These are phyloP conservation scores for Pythium vanterpoolii DNA, from an alignment of 352 stramenopile species.

Conservation along the genomic window DNA sequence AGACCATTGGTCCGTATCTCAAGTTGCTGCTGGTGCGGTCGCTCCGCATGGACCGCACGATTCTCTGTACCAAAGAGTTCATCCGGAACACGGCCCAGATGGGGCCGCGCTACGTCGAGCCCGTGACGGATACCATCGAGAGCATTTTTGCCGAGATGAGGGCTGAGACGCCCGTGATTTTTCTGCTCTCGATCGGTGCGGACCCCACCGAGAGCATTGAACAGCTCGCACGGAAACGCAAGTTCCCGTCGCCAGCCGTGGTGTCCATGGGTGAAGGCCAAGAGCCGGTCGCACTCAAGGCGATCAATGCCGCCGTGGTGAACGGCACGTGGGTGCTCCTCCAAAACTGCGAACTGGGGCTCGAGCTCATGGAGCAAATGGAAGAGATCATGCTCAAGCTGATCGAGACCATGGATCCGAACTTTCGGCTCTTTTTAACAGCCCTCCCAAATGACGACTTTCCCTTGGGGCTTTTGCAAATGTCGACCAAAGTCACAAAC, in stretches of 20 bases:
- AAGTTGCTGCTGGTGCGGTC: slow-evolving; percentile 96
- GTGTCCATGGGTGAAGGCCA: slow-evolving; percentile 99
- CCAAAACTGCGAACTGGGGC: slow-evolving; percentile 97
- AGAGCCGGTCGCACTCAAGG: slow-evolving; percentile 96
- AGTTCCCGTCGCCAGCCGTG: slow-evolving; percentile 93
- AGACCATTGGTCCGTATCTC: slow-evolving; percentile 94
- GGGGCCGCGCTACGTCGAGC: slow-evolving; percentile 95
- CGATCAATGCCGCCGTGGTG: slow-evolving; percentile 94
- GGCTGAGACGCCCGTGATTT: slow-evolving; percentile 96
- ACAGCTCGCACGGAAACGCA: slow-evolving; percentile 95
- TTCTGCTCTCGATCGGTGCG: slow-evolving; percentile 95
- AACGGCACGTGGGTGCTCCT: slow-evolving; percentile 98
- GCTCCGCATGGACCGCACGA: slow-evolving; percentile 96
- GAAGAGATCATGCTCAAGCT: slow-evolving; percentile 97
- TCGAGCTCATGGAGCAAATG: slow-evolving; percentile 98
- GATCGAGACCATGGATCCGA: slow-evolving; percentile 93
- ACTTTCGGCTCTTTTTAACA: slow-evolving; percentile 98
- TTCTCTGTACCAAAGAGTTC: slow-evolving; percentile 97
- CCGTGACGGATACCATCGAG: slow-evolving; percentile 98
- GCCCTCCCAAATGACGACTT: slow-evolving; percentile 96
- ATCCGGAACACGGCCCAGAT: slow-evolving; percentile 96
- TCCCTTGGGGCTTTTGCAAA: slow-evolving; percentile 96
- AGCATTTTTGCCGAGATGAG: slow-evolving; percentile 97
- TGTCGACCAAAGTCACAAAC: slow-evolving; percentile 99
- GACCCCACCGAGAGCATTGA: slow-evolving; percentile 98